Conservation (phyloP, 2,329 filamentous ascomycete genomes). For the Fusarium zealandicum region DNA sequence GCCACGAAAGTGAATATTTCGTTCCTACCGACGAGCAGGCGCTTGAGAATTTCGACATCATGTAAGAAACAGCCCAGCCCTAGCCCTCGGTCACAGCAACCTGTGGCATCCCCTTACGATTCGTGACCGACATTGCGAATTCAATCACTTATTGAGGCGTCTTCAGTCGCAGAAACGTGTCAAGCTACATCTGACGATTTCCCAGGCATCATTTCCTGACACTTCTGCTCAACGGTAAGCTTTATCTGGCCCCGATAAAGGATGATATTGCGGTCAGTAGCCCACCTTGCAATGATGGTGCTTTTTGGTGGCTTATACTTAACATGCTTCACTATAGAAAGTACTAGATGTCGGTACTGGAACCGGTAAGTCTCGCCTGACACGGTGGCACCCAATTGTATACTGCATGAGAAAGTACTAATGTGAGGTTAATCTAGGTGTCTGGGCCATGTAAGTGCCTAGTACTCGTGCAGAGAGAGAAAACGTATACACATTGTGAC, state of each 20-base stretch:
- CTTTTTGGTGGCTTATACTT: background rate
- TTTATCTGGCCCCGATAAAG: constrained; percentile 14
- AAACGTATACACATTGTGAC: too few relatives aligned
- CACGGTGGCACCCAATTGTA: too few relatives aligned
- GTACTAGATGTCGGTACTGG: constrained; percentile 13
- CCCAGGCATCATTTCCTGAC: constrained; percentile 17
- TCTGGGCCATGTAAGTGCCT: constrained; percentile 20
- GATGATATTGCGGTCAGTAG: constrained; percentile 2
- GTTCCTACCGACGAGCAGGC: constrained; percentile 10
- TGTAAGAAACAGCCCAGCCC: background rate
- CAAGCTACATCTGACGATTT: background rate
- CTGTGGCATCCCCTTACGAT: background rate
- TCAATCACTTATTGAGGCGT: too few relatives aligned
- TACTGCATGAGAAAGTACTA: background rate
- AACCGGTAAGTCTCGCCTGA: background rate
- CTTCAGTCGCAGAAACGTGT: too few relatives aligned
- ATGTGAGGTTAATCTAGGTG: background rate
- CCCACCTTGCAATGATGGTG: too few relatives aligned
- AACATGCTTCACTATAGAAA: background rate
- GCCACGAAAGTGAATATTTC: constrained; percentile 1
- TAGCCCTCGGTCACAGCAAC: background rate
- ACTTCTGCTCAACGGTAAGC: constrained; percentile 3
- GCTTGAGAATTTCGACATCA: constrained; percentile 16
- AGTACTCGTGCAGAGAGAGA: rapidly evolving
- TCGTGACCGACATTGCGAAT: too few relatives aligned